phyloP scores from a whole-genome alignment of 495 filamentous ascomycete species.

The Aspergillus wentii region DNA sequence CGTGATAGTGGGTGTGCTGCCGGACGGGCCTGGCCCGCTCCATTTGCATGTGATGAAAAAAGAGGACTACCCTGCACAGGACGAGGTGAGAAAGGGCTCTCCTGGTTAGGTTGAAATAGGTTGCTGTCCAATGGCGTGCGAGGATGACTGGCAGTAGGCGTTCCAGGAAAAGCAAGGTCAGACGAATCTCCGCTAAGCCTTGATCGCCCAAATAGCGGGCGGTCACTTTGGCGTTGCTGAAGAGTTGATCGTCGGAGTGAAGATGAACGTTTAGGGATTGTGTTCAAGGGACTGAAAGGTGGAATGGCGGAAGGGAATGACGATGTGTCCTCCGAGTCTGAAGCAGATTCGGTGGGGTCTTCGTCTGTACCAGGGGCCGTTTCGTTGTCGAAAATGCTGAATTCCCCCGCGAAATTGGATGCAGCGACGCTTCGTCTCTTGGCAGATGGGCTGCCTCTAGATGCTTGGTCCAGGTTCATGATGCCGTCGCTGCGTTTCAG shows the following conservation, averaged over 20 bases:
- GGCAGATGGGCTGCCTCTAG: slow-evolving; percentile 74
- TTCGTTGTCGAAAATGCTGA: slow-evolving; percentile 64
- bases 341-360: slow-evolving; percentile 19
- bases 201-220: slow-evolving; percentile 51
- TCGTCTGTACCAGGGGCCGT: slow-evolving; percentile 11
- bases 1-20: slow-evolving; percentile 79
- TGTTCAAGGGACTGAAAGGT: slow-evolving; percentile 35
- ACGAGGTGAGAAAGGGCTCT: slow-evolving; percentile 56
- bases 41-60: slow-evolving; percentile 21
- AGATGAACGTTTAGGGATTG: slow-evolving; percentile 51
- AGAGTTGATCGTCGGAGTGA: slow-evolving; percentile 82
- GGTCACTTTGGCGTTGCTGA: slow-evolving; percentile 70
- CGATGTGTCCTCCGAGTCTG: slow-evolving; percentile 19
- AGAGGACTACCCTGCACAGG: slow-evolving; percentile 26
- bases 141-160: slow-evolving; percentile 49
- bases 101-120: slow-evolving; percentile 55
- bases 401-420: slow-evolving; percentile 52
- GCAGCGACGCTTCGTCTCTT: slow-evolving; percentile 84
- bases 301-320: slow-evolving; percentile 21
- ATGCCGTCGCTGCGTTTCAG: slow-evolving; percentile 88
- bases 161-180: slow-evolving; percentile 23
- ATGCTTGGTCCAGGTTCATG: slow-evolving; percentile 76
- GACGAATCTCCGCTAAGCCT: slow-evolving; percentile 30
- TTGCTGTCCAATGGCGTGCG: slow-evolving; percentile 72
- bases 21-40: slow-evolving; percentile 13